phyloP scores from a whole-genome alignment of 257 asterid genomes.

The Solanum okadae region DNA sequence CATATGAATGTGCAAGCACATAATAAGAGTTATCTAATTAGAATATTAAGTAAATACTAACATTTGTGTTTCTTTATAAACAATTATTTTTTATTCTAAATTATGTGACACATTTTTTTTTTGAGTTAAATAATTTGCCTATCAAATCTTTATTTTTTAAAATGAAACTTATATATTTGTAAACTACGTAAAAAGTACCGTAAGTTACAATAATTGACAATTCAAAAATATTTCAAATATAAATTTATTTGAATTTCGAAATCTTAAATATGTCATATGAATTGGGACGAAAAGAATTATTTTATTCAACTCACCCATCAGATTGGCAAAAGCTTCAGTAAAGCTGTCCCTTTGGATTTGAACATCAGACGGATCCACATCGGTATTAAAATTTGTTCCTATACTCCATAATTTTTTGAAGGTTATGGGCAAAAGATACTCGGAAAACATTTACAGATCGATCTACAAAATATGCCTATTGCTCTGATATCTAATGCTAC shows the following conservation, averaged over 20 bases:
- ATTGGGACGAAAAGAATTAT: too few species aligned
- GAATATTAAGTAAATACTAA: background rate
- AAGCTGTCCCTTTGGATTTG: background rate
- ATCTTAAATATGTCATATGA: too few species aligned
- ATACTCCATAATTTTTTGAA: background rate
- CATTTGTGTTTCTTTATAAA: background rate
- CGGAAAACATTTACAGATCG: background rate
- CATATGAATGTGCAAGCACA: background rate
- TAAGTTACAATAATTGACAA: too few species aligned
- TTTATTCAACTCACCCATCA: background rate
- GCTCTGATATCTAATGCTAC: background rate
- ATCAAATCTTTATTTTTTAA: too few species aligned
- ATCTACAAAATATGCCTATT: background rate
- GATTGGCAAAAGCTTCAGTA: background rate
- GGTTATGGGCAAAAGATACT: background rate
- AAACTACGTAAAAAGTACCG: accelerated
- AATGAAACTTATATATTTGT: too few species aligned
- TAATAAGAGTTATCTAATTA: background rate
- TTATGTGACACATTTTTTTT: background rate
- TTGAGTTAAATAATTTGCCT: too few species aligned
- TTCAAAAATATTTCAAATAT: too few species aligned
- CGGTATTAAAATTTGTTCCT: background rate
- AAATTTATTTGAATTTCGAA: too few species aligned
- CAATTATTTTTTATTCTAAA: background rate
- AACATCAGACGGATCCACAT: background rate